Base-by-base conservation (phyloP, 345 rosid species). In the Trapa bicornis region DNA sequence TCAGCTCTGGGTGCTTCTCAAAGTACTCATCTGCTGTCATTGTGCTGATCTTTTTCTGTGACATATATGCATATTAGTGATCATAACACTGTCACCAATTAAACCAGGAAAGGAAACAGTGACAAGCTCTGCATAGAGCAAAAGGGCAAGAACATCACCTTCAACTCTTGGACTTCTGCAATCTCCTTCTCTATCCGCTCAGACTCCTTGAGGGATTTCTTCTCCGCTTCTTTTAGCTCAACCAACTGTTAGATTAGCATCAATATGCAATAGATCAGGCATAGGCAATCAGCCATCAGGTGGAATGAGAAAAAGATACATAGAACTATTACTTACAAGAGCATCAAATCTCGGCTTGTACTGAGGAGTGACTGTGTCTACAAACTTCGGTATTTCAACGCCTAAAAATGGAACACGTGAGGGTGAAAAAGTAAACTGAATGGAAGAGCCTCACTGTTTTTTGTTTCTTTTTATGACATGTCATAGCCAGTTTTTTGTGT, bases 11-110 rank as follows among this genome's bases (percentile, higher is more conserved):
- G 73, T 94, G 96, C 81, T 94, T 91, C 67, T 63, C 93, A 67
- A 95, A 95, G 88, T 94, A 94, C 70, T 94, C 99, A 6, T 94
- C 96, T 6, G 96, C 97, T 1, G 96, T 95, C 99, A 95, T 95
- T 81, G 99, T 91, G 83, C 97, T 87, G 71, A 95, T 67, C 80
- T 87, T 95, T 85, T 81, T 66, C 99, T 95, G 96, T 69, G 42
- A 74, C 22, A 29, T 4, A 42, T 12, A n/a, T 4, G 10, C 6
- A 35, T 2, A 2, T 39, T 13, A 17, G 9, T 13, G 10, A n/a
- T 64, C 50, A 64, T 36, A 37, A 6, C 29, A 38, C 35, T 2
- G n/a, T 17, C 43, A 16, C 17, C 0, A n/a, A 37, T 37, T 29
- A 5, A 3, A 62, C 29, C n/a, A 7, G 8, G 6, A 41, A 41